A percentile compares a stretch with the other conserved stretches of the same genome.
Conservation (phyloP, 345 rosid genomes). For the Citrus cavaleriei region DNA sequence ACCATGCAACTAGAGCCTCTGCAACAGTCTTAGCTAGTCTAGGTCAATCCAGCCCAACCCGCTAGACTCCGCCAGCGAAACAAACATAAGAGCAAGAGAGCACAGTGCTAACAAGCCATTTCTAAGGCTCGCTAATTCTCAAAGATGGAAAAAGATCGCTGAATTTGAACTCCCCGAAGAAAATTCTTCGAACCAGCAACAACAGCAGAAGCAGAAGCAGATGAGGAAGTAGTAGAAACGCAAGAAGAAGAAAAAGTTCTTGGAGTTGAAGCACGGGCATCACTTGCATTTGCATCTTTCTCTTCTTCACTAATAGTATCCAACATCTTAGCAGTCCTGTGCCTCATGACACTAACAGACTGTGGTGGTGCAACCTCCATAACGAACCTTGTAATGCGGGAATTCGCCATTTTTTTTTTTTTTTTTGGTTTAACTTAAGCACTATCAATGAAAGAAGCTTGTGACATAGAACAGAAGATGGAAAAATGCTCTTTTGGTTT, state of each 20-base stretch:
- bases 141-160: conserved; percentile 26
- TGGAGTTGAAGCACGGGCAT: neutral
- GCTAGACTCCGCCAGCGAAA: neutral
- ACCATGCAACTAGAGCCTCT: neutral
- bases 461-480: neutral
- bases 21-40: neutral
- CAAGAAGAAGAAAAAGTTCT: conserved; percentile 15
- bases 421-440: neutral
- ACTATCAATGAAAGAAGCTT: neutral
- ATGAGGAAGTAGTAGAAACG: neutral
- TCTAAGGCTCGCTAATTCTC: conserved; percentile 9
- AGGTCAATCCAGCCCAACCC: neutral
- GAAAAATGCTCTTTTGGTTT: neutral
- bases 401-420: conserved; percentile 52
- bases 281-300: neutral
- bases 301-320: conserved; percentile 49
- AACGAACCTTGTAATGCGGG: conserved; percentile 57
- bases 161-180: conserved; percentile 32
- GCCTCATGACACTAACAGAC: conserved; percentile 63
- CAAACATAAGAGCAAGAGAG: neutral
- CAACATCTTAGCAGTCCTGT: conserved; percentile 52
- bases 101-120: neutral
- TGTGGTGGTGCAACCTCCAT: conserved; percentile 92
- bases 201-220: conserved; percentile 18
- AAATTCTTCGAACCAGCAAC: conserved; percentile 20